Base-by-base conservation (phyloP, 352 stramenopile species). In the Globisporangium nodosum region DNA sequence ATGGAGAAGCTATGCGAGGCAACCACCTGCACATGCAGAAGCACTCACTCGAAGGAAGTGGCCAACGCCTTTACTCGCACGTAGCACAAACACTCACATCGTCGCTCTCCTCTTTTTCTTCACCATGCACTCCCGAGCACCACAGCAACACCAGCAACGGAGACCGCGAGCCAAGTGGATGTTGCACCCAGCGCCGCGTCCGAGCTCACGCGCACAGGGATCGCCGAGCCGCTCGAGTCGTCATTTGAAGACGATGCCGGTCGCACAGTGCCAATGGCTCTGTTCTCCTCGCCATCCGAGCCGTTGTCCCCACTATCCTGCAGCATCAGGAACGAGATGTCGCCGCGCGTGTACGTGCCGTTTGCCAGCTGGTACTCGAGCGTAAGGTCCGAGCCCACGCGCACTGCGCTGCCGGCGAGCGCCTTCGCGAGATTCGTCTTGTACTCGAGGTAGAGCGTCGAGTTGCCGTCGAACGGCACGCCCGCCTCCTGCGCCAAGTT, bases 401-500 rank as follows among this genome's bases (percentile, higher is more conserved):
- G 64, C 16, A 87, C 71, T 6, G 72, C 66, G 16, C 58, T 76
- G 35, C 61, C 57, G 5, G 56, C 64, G 18, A 74, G 60, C 16
- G 60, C 70, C 54, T 70, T 70, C 55, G 45, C 56, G 30, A 78
- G 48, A 37, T 81, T 78, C 37, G 56, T 72, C 1, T 60, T 73
- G 53, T 70, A 65, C 45, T 70, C 65, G n/a, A 65, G 58, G 51
- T 76, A 88, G 20, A 88, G 53, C 49, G 69, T 60, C 20, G 76
- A 87, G 21, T 69, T 61, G 33, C 58, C 61, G 56, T 87, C 76
- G 53, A 70, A 81, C 11, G 76, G 76, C 21, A 81, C 55, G 0
- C 70, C 69, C 0, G 66, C 66, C 15, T 42, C 59, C 55, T 77
- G 64, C 1, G 79, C 79, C 33, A 78, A 50, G 47, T 87, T 77